A percentile compares a stretch with the other conserved stretches of the same genome.
Evolutionary conservation across 768 basidiomycete species (phyloP).

Genomic region (Suillus brevipes): DNA sequence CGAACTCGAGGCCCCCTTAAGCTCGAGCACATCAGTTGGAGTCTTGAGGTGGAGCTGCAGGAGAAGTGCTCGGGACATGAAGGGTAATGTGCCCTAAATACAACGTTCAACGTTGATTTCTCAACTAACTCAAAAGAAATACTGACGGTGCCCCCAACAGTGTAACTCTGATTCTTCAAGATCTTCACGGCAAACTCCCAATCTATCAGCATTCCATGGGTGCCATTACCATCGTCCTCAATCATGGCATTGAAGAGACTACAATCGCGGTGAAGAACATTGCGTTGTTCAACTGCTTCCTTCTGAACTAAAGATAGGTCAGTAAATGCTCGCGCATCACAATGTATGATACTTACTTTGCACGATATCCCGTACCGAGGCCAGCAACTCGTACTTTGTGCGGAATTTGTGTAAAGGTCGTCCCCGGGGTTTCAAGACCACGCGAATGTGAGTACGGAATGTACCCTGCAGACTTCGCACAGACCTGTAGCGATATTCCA

Average conservation of each 20-base stretch:
- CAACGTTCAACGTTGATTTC: neutral
- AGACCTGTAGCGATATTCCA: neutral
- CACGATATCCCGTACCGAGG: slow-evolving; percentile 4
- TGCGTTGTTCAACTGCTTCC: neutral
- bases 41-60: neutral
- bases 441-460: neutral
- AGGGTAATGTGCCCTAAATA: neutral
- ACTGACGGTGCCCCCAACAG: neutral
- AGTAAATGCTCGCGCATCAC: neutral
- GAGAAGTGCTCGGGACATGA: neutral
- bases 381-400: slow-evolving; percentile 1
- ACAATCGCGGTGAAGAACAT: slow-evolving; percentile 8
- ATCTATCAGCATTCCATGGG: neutral
- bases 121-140: neutral
- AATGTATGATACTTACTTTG: neutral
- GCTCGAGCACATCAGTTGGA: neutral
- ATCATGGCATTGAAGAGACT: slow-evolving; percentile 11
- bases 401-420: neutral
- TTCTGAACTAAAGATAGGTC: slow-evolving; percentile 3
- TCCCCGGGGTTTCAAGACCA: neutral
- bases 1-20: neutral
- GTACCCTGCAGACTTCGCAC: neutral
- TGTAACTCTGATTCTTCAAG: neutral
- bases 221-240: neutral
- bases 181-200: neutral